A percentile compares a stretch with the other conserved stretches of the same genome.
Conservation (phyloP, 108 stramenopile genomes). For the Discostella stelligeroides region DNA sequence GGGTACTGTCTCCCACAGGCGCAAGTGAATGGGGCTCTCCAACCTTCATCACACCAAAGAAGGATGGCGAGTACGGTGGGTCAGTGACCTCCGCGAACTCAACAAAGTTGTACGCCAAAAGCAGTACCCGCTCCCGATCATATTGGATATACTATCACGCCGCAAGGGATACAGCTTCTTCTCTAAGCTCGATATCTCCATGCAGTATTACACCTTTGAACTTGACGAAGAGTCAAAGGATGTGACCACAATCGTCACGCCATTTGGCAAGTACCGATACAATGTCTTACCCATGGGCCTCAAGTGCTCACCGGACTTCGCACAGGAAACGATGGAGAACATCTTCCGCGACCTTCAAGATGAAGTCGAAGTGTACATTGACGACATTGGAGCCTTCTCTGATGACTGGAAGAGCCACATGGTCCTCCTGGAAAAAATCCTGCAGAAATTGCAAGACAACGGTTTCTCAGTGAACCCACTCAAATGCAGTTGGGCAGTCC, state of each 20-base stretch:
- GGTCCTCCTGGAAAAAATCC: slow-evolving; percentile 10
- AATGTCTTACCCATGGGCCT: too few relatives aligned
- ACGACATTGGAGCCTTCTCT: too few relatives aligned
- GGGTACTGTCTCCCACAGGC: slow-evolving; percentile 12
- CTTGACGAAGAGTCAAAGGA: too few relatives aligned
- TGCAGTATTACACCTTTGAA: too few relatives aligned
- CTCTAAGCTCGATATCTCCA: slow-evolving; percentile 37
- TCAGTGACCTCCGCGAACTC: slow-evolving; percentile 44
- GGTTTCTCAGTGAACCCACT: too few relatives aligned
- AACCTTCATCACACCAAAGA: slow-evolving; percentile 49
- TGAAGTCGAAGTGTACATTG: too few relatives aligned
- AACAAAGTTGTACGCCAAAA: slow-evolving; percentile 27
- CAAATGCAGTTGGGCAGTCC: too few relatives aligned
- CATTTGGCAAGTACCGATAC: too few relatives aligned
- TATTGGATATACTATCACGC: slow-evolving; percentile 34
- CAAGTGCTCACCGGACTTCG: slow-evolving; percentile 56
- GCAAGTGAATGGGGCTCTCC: slow-evolving; percentile 36
- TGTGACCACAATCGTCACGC: too few relatives aligned
- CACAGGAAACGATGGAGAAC: slow-evolving; percentile 49
- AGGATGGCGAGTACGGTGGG: slow-evolving; percentile 47
- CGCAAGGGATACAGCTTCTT: slow-evolving; percentile 31
- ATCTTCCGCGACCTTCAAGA: slow-evolving; percentile 33
- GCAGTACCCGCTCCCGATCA: slow-evolving; percentile 45
- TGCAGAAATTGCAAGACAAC: too few relatives aligned
- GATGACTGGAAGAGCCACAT: slow-evolving; percentile 45